phyloP scores from a whole-genome alignment of 768 basidiomycete species.

The Hericium erinaceus region DNA sequence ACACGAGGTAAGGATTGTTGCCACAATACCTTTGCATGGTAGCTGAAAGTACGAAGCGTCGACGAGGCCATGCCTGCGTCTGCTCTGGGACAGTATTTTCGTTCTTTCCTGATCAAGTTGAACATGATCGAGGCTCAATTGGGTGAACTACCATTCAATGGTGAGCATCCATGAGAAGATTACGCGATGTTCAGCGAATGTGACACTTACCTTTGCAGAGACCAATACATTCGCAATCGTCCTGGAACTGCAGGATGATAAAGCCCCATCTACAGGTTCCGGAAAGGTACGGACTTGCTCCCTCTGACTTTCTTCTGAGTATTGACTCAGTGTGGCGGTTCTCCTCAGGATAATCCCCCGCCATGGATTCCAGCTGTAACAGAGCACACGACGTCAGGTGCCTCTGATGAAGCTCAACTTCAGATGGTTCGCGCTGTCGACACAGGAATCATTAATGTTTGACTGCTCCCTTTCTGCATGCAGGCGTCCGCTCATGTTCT shows the following conservation, averaged over 20 bases:
- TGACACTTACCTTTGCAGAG: conserved; percentile 27
- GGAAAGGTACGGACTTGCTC: conserved; percentile 28
- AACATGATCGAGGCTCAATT: conserved; percentile 69
- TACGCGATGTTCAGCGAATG: not conserved
- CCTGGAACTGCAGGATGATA: conserved; percentile 69
- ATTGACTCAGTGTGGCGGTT: too few relatives aligned
- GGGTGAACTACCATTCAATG: conserved; percentile 45
- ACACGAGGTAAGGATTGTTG: conserved; percentile 44
- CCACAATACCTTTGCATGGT: not conserved
- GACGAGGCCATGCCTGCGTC: conserved; percentile 58
- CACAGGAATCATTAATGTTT: conserved; percentile 73
- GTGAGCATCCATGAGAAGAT: conserved; percentile 22
- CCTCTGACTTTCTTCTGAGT: too few relatives aligned
- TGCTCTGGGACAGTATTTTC: conserved; percentile 66
- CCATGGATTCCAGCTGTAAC: conserved; percentile 73
- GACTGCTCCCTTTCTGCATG: not conserved
- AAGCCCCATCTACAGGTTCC: conserved; percentile 40
- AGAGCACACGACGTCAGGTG: conserved; percentile 59
- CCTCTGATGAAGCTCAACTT: conserved; percentile 57
- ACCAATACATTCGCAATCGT: conserved; percentile 75
- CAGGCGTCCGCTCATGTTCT: too few relatives aligned
- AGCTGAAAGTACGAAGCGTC: conserved; percentile 35
- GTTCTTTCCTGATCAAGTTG: conserved; percentile 76
- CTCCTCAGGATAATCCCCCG: conserved; percentile 45
- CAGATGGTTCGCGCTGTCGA: conserved; percentile 75